Percentiles rank a stretch among this genome's conserved stretches.
phyloP scores from a whole-genome alignment of 164 flowering plant genomes.

The Kalanchoe fedtschenkoi region DNA sequence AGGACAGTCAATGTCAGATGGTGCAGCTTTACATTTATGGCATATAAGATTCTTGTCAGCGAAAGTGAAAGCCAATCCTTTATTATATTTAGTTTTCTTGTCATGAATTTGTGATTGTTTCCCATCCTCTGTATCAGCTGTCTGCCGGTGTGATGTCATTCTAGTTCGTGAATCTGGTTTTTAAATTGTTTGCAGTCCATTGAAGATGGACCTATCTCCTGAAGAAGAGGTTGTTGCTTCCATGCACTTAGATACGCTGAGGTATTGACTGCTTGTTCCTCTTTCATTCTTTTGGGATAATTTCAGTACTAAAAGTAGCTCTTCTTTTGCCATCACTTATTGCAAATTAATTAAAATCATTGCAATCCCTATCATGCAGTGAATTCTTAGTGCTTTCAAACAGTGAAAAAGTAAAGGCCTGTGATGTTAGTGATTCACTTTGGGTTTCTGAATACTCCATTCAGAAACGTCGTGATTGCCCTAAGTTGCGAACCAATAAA shows the following conservation, averaged over 20 bases:
- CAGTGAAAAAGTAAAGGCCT: not conserved
- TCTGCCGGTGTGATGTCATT: not conserved
- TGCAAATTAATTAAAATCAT: not conserved
- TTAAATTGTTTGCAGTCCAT: conserved; percentile 37
- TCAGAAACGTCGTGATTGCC: not conserved
- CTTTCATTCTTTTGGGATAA: not conserved
- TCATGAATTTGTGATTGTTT: not conserved
- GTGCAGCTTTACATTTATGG: not conserved
- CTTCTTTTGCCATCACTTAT: not conserved
- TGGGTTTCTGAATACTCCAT: not conserved
- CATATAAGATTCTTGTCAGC: not conserved
- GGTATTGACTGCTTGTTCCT: conserved; percentile 26
- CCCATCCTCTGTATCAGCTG: not conserved
- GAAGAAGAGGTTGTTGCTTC: conserved; percentile 86
- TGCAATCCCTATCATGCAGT: not conserved
- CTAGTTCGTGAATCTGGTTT: not conserved
- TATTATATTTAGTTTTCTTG: not conserved
- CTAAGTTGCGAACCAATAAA: not conserved
- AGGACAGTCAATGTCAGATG: too few relatives aligned
- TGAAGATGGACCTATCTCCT: conserved; percentile 74
- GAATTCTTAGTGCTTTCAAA: not conserved
- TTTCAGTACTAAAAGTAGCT: not conserved
- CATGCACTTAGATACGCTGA: conserved; percentile 79
- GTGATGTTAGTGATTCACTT: not conserved
- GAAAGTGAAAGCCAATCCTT: not conserved